These are phyloP conservation scores for Metschnikowia anglica DNA, from an alignment of 805 yeast species.

Conservation along the genomic window DNA sequence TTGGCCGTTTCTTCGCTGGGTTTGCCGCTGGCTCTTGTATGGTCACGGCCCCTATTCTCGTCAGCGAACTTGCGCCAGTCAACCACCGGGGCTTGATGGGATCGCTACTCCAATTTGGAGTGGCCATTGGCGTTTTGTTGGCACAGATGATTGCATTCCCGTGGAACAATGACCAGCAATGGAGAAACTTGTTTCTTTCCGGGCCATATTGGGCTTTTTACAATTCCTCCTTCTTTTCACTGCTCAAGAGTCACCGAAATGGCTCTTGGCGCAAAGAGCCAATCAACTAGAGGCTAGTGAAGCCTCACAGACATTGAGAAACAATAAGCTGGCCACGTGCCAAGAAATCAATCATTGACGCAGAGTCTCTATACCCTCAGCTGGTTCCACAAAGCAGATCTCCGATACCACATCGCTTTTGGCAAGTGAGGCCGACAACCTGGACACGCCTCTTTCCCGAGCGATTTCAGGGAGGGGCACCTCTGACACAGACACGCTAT, in stretches of 20 bases:
- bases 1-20: slow-evolving; percentile 38
- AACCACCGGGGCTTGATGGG: slow-evolving; percentile 45
- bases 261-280: slow-evolving; percentile 35
- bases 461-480: slow-evolving; percentile 6
- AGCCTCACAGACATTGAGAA: slow-evolving; percentile 29
- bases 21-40: slow-evolving; percentile 41
- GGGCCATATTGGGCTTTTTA: slow-evolving; percentile 26
- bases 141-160: slow-evolving; percentile 34
- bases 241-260: slow-evolving; percentile 42
- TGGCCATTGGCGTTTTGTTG: slow-evolving; percentile 37
- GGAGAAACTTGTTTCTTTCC: slow-evolving; percentile 36
- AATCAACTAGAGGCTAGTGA: slow-evolving; percentile 30
- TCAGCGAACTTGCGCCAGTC: slow-evolving; percentile 41
- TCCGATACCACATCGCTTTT: slow-evolving; percentile 2
- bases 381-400: neutral
- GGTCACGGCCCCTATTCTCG: slow-evolving; percentile 41
- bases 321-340: slow-evolving; percentile 30
- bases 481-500: slow-evolving; percentile 20
- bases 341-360: slow-evolving; percentile 41
- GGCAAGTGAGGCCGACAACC: neutral
- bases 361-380: slow-evolving; percentile 17
- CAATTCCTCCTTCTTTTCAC: slow-evolving; percentile 36
- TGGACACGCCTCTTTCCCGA: neutral
- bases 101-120: slow-evolving; percentile 38
- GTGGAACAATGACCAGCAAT: slow-evolving; percentile 37